phyloP scores from a whole-genome alignment of 148 eudicot genomes.

The Rhododendron mucronatum region DNA sequence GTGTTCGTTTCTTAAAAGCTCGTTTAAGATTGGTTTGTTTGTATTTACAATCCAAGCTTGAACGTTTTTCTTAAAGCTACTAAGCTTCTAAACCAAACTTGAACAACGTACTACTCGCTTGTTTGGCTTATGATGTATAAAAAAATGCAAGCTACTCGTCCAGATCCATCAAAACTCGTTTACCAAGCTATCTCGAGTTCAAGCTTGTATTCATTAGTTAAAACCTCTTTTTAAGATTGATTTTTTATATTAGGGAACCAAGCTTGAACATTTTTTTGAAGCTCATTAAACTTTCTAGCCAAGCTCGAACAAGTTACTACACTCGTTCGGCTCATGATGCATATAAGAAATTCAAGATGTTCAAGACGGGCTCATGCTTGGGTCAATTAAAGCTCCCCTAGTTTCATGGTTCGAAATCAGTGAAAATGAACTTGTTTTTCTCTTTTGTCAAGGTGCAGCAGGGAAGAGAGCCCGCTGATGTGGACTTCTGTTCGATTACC shows the following conservation, averaged over 20 bases:
- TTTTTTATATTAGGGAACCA: background rate
- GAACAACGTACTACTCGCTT: background rate
- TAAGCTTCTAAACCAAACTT: background rate
- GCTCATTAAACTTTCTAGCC: background rate
- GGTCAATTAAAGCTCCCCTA: background rate
- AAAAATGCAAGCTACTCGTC: background rate
- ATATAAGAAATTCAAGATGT: background rate
- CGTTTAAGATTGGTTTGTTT: background rate
- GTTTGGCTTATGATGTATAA: background rate
- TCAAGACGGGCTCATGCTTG: background rate
- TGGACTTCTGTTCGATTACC: conserved; percentile 56
- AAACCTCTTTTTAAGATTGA: background rate
- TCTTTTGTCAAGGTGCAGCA: conserved; percentile 59
- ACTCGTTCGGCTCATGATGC: background rate
- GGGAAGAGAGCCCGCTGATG: conserved; percentile 61
- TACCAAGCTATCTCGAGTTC: background rate
- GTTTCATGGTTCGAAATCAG: background rate
- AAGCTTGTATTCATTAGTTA: no score
- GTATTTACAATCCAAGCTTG: background rate
- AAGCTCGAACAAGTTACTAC: background rate
- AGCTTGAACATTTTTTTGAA: background rate
- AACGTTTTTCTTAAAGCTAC: no score
- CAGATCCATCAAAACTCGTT: no score
- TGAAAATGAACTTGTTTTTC: conserved; percentile 20
- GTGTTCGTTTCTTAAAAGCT: background rate